Evolutionary conservation across 1,284 basidiomycete species (phyloP), one percentile per base, ranked within the genome.

Genomic region (Lentinus polychrous): DNA sequence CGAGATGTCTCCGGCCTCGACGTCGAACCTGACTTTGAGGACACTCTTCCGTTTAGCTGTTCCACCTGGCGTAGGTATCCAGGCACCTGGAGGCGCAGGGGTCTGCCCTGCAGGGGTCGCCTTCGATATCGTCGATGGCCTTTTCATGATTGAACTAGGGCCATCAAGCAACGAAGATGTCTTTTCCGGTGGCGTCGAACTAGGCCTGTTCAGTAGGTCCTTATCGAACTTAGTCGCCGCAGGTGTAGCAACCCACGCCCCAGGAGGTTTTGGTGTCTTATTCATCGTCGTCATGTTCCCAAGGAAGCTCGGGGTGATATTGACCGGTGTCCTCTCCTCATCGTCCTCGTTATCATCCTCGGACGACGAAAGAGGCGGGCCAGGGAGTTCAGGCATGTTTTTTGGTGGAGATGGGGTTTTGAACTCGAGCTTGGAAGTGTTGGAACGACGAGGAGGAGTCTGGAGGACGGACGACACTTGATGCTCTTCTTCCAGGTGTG

Each of bases 61-160:
- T 6, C 49, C 50, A 0, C 52, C 60, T 6, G 85, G 84, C 15
- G 85, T 86, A 5, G 68, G 62, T 42, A 77, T 54, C 83, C 83
- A 87, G 32, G 73, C 83, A 20, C 86, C 86, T n/a, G 86, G 85
- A 6, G 75, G 77, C 3, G 75, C 79, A 36, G 86, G 86, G 1
- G 83, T 87, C 49, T 75, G 76, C 27, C 66, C 51, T 20, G 75
- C 70, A 8, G 76, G 61, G 8, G 74, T 15, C 34, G 18, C 63
- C 18, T 61, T 53, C 32, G 62, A 62, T 12, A 58, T 43, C 11
- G 60, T 57, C 12, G 54, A 37, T 10, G 58, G 37, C 12, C 44
- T 18, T 18, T 18, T 42, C 8, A 48, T 20, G n/a, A 49, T 49
- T 14, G 59, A 35, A 10, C 43, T 41, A 1, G 44, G 32, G 1